Evolutionary conservation across 495 filamentous ascomycete genomes (phyloP).

Genomic region (Glarea lozoyensis): DNA sequence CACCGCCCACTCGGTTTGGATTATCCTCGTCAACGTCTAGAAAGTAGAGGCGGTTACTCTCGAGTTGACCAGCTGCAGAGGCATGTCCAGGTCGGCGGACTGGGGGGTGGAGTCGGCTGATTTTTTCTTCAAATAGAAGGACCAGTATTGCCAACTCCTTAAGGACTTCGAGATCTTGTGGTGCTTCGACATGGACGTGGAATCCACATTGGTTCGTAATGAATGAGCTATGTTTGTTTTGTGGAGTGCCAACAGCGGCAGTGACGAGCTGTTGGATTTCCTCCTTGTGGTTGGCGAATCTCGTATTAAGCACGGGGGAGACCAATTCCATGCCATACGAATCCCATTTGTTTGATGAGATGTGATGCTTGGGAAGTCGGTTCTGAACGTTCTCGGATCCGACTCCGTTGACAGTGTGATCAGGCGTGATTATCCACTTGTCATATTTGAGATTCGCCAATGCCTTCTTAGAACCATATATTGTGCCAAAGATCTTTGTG

Average conservation of each 20-base stretch:
- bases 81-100: slow-evolving; percentile 6
- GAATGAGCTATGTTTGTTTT: slow-evolving; percentile 8
- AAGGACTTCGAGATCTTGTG: slow-evolving; percentile 6
- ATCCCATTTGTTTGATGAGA: slow-evolving; percentile 8
- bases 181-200: slow-evolving; percentile 15
- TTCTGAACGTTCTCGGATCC: slow-evolving; percentile 8
- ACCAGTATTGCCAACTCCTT: slow-evolving; percentile 11
- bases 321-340: slow-evolving; percentile 11
- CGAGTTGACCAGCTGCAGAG: not conserved
- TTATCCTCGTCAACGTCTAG: not conserved
- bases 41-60: slow-evolving; percentile 11
- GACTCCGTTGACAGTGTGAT: slow-evolving; percentile 9
- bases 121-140: slow-evolving; percentile 12
- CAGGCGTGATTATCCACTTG: slow-evolving; percentile 7
- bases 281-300: not conserved
- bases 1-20: not conserved
- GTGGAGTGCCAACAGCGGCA: not conserved
- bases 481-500: not conserved
- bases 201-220: slow-evolving; percentile 15
- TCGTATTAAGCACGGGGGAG: slow-evolving; percentile 5
- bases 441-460: not conserved
- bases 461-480: not conserved
- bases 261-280: slow-evolving; percentile 7
- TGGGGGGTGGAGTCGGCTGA: slow-evolving; percentile 9
- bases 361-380: not conserved